Evolutionary conservation across 2,329 filamentous ascomycete genomes (phyloP).

Genomic region (Fusarium concolor): DNA sequence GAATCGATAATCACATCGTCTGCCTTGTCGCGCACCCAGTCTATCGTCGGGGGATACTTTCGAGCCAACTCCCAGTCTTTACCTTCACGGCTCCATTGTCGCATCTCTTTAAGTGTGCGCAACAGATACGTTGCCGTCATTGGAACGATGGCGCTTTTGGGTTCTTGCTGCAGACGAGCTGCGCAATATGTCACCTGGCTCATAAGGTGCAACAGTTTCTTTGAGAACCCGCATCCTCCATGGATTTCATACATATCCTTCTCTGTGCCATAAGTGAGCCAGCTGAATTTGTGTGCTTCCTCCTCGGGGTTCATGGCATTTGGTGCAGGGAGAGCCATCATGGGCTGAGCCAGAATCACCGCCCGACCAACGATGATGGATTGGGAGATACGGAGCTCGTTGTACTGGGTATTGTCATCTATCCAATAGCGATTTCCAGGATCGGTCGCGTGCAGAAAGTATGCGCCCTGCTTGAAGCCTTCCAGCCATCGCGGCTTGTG

Average conservation of each 20-base stretch:
- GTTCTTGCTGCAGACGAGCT: constrained; percentile 51
- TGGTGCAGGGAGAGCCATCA: constrained; percentile 50
- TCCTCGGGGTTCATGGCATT: constrained; percentile 45
- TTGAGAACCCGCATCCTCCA: constrained; percentile 57
- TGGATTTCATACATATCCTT: constrained; percentile 54
- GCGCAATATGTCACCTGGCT: constrained; percentile 55
- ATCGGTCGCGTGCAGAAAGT: constrained; percentile 52
- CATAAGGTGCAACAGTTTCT: constrained; percentile 53
- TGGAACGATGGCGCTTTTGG: constrained; percentile 48
- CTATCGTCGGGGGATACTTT: constrained; percentile 36
- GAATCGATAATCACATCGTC: constrained; percentile 44
- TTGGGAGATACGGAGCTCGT: constrained; percentile 52
- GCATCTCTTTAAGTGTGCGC: constrained; percentile 47
- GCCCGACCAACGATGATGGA: constrained; percentile 55
- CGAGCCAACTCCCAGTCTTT: constrained; percentile 37
- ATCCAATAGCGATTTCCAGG: constrained; percentile 54
- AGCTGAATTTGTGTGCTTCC: constrained; percentile 52
- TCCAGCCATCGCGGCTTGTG: constrained; percentile 53
- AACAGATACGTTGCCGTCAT: constrained; percentile 47
- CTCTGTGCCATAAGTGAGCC: constrained; percentile 54
- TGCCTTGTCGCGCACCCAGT: constrained; percentile 47
- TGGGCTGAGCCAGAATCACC: constrained; percentile 55
- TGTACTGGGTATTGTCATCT: constrained; percentile 50
- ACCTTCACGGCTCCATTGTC: constrained; percentile 53
- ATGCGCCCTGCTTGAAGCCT: constrained; percentile 52